Percentiles rank a stretch among this genome's conserved stretches.
Conservation (phyloP, 2,329 filamentous ascomycete species). For the Aspergillaceae sp. region DNA sequence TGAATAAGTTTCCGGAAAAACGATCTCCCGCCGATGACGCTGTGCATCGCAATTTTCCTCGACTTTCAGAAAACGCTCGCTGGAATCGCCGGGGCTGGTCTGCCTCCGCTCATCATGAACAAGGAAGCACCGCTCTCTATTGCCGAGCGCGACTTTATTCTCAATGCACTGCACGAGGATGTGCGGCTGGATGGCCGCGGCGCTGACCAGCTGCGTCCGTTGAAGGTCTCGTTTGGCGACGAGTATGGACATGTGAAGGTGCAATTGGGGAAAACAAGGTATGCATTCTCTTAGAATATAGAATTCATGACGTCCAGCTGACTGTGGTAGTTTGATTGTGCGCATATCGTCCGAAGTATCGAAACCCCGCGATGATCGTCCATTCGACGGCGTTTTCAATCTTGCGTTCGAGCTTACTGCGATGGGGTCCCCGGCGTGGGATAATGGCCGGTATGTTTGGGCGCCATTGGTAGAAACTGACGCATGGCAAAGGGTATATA, state of each 20-base stretch:
- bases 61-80: conserved; percentile 4
- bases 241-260: conserved; percentile 88
- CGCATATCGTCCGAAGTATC: conserved; percentile 84
- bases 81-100: conserved; percentile 11
- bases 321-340: conserved; percentile 58
- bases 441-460: conserved; percentile 59
- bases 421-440: conserved; percentile 85
- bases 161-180: conserved; percentile 70
- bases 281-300: conserved; percentile 13
- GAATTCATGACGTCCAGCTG: conserved; percentile 6
- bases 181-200: conserved; percentile 75
- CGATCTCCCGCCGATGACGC: conserved; percentile 12
- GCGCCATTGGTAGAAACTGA: background rate
- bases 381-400: conserved; percentile 90
- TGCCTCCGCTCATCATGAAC: conserved; percentile 56
- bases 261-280: conserved; percentile 83
- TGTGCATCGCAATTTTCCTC: conserved; percentile 2
- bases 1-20: conserved; percentile 1
- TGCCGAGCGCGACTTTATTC: conserved; percentile 79
- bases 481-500: background rate
- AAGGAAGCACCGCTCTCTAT: conserved; percentile 84
- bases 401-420: conserved; percentile 86
- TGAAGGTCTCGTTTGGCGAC: conserved; percentile 75
- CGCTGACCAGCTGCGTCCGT: conserved; percentile 68
- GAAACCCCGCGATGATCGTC: conserved; percentile 74